Evolutionary conservation across 164 flowering plant genomes (phyloP).

Genomic region (Malania oleifera): DNA sequence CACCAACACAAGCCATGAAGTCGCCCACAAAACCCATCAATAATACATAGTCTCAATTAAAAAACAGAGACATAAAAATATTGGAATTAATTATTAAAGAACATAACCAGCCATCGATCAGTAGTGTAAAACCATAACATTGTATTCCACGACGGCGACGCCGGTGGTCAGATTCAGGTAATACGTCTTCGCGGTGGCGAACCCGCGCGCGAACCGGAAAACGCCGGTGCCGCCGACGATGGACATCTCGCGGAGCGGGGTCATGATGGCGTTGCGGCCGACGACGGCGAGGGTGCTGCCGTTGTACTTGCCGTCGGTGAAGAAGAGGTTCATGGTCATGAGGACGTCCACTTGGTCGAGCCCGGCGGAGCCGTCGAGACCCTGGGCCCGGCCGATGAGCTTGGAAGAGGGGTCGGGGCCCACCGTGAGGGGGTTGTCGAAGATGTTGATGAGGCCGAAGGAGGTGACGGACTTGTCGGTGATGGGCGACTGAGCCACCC

Average conservation of each 20-base stretch:
- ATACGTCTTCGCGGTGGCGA: constrained; percentile 25
- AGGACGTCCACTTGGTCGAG: constrained; percentile 19
- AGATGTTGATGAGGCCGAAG: constrained; percentile 37
- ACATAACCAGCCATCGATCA: background rate
- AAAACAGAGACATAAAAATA: too few relatives aligned
- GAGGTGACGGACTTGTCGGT: constrained; percentile 21
- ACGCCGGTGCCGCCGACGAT: constrained; percentile 44
- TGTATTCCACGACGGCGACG: constrained; percentile 39
- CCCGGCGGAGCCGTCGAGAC: constrained; percentile 31
- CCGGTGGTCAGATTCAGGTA: constrained; percentile 19
- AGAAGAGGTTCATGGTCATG: constrained; percentile 34
- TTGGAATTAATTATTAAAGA: too few relatives aligned
- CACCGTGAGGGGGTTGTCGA: constrained; percentile 44
- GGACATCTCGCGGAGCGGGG: constrained; percentile 37
- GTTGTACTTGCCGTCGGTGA: constrained; percentile 35
- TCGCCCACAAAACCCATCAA: too few relatives aligned
- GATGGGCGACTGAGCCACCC: constrained; percentile 27
- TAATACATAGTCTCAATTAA: too few relatives aligned
- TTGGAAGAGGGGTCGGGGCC: constrained; percentile 36
- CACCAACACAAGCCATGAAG: too few relatives aligned
- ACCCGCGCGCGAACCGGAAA: constrained; percentile 47
- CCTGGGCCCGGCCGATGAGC: constrained; percentile 50
- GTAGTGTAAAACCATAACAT: constrained; percentile 33
- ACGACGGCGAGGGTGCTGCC: constrained; percentile 38
- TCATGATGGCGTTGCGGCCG: constrained; percentile 26